phyloP scores from a whole-genome alignment of 495 filamentous ascomycete species.

The Parathielavia appendiculata region DNA sequence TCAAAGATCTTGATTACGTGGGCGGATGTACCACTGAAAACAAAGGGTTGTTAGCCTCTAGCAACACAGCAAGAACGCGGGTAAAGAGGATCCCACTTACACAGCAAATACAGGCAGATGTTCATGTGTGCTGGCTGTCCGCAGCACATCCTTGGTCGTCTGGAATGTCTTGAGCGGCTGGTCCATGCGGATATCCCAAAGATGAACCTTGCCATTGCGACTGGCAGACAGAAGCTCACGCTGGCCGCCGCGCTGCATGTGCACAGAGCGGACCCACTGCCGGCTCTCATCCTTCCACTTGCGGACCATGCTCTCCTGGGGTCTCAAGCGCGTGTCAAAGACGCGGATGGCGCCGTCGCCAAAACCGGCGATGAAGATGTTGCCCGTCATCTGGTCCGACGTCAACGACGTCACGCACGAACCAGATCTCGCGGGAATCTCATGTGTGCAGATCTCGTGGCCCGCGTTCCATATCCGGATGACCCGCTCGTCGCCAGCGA shows the following conservation, averaged over 20 bases:
- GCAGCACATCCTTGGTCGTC: slow-evolving; percentile 70
- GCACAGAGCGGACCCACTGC: slow-evolving; percentile 89
- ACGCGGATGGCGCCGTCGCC: slow-evolving; percentile 94
- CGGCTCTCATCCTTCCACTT: slow-evolving; percentile 86
- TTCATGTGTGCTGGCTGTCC: slow-evolving; percentile 89
- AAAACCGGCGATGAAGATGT: slow-evolving; percentile 92
- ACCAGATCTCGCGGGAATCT: slow-evolving; percentile 91
- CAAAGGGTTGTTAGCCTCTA: slow-evolving; percentile 26
- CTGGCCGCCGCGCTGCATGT: slow-evolving; percentile 93
- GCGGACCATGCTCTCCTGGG: slow-evolving; percentile 82
- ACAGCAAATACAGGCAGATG: slow-evolving; percentile 94
- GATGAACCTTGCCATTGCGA: slow-evolving; percentile 82
- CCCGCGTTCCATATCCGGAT: slow-evolving; percentile 95
- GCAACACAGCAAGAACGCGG: neutral
- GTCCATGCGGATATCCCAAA: slow-evolving; percentile 94
- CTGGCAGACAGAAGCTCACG: slow-evolving; percentile 84
- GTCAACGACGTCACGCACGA: slow-evolving; percentile 94
- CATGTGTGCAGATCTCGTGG: slow-evolving; percentile 84
- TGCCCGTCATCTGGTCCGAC: slow-evolving; percentile 93
- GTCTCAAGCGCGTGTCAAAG: slow-evolving; percentile 80
- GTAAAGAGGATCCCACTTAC: slow-evolving; percentile 50
- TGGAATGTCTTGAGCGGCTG: slow-evolving; percentile 64
- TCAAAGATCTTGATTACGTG: slow-evolving; percentile 91
- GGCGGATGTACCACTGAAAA: slow-evolving; percentile 69
- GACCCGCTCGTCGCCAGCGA: slow-evolving; percentile 92